Percentiles rank a stretch among this genome's conserved stretches.
These are phyloP conservation scores for Geotrichum histeridarum DNA, from an alignment of 1,139 yeast genomes.

Conservation along the genomic window DNA sequence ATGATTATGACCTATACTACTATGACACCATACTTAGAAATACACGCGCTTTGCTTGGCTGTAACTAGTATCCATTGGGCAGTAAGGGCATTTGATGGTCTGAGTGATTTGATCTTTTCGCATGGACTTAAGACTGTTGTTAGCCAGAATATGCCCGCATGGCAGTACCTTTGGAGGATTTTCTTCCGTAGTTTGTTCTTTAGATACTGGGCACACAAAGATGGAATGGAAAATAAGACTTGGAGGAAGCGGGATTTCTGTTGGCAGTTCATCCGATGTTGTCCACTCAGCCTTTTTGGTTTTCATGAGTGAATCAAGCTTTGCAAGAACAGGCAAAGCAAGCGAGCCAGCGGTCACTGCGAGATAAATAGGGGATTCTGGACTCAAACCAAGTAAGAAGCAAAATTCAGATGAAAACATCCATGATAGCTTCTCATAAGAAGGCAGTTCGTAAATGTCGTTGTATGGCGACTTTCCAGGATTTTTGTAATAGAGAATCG, in stretches of 20 bases:
- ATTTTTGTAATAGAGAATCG: constrained; percentile 41
- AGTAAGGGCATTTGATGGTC: constrained; percentile 62
- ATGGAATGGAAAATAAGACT: constrained; percentile 66
- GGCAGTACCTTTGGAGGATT: constrained; percentile 62
- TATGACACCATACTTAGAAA: constrained; percentile 23
- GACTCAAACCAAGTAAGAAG: constrained; percentile 54
- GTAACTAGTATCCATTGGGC: constrained; percentile 45
- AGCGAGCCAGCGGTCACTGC: constrained; percentile 65
- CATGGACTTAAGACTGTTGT: constrained; percentile 45
- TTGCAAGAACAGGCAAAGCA: constrained; percentile 67
- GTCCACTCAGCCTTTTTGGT: constrained; percentile 54
- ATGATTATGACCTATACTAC: neutral
- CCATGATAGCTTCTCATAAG: constrained; percentile 45
- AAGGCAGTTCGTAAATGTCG: constrained; percentile 27
- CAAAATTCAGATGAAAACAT: constrained; percentile 67
- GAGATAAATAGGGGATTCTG: constrained; percentile 67
- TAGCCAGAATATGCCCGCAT: constrained; percentile 59
- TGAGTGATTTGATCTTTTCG: constrained; percentile 34
- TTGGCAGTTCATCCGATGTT: constrained; percentile 52
- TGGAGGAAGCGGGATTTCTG: constrained; percentile 52
- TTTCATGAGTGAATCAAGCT: constrained; percentile 51
- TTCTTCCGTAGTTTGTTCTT: constrained; percentile 63
- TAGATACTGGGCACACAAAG: constrained; percentile 85
- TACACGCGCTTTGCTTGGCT: constrained; percentile 31
- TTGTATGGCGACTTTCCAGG: constrained; percentile 44